Evolutionary conservation across 257 asterid species (phyloP), one percentile per base, ranked within the genome.

Genomic region (Nicotiana benthamiana): DNA sequence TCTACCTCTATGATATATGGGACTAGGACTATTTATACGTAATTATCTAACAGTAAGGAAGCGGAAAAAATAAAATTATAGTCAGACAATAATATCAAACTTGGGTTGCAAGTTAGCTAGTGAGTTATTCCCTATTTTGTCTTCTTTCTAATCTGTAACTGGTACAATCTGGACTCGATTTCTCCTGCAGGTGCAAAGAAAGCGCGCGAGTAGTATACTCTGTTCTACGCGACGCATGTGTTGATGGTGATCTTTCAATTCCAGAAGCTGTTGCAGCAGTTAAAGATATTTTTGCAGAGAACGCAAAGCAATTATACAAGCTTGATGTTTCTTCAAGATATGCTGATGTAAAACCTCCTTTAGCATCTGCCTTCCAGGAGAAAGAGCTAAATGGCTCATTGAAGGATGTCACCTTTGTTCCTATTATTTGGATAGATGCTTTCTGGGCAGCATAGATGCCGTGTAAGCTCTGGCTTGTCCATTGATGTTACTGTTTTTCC

Each of bases 381-480:
- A 79, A 82, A 51, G 83, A 77, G 72, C 57, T 18, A 17, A 64
- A 52, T 80, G 63, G 82, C 43, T 75, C 85, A 67, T 77, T 79
- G 74, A 84, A 87, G 79, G 90, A 81, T 61, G 80, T 85, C 83
- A 81, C 84, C 67, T 89, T 91, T 86, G 93, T 93, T 75, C 98
- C 97, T 82, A 56, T 95, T 74, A 82, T 95, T 43, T 95, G 99
- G 99, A 80, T 90, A 68, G 99, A 95, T 87, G 84, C 92, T 82
- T 82, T 93, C 97, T 82, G 99, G 99, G 75, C 99, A 95, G 86
- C 97, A 89, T 43, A 90, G 98, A 82, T 95, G 99, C 30, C 98
- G 99, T 52, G 99, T 93, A 91, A 88, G 97, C 3, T 76, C 24
- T 36, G 20, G 12, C 75, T 6, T 2, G 6, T 34, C 1, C 52